These are phyloP conservation scores for Neolentinus lepideus DNA, from an alignment of 1,284 basidiomycete genomes.

Conservation along the genomic window DNA sequence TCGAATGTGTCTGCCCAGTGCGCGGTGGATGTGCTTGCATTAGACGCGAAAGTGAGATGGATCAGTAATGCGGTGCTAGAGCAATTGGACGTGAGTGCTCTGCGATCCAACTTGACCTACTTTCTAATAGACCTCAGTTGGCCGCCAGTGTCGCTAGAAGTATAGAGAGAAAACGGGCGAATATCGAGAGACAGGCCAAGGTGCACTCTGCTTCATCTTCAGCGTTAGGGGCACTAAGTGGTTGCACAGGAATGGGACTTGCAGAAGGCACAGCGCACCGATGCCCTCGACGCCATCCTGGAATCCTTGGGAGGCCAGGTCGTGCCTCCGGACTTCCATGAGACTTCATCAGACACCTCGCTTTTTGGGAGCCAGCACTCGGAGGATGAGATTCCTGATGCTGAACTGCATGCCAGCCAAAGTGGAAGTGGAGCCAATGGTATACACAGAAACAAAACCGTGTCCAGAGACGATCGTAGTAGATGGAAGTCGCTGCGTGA, in stretches of 20 bases:
- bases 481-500: conserved; percentile 76
- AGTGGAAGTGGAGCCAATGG: neutral
- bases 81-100: conserved; percentile 54
- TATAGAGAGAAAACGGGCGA: conserved; percentile 60
- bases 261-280: conserved; percentile 46
- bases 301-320: conserved; percentile 63
- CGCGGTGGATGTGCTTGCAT: conserved; percentile 61
- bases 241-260: conserved; percentile 59
- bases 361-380: conserved; percentile 69
- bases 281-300: conserved; percentile 58
- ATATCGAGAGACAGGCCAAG: conserved; percentile 51
- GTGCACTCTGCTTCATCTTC: conserved; percentile 29
- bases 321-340: conserved; percentile 71
- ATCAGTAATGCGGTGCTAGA: conserved; percentile 62
- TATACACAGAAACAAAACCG: conserved; percentile 16
- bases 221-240: neutral
- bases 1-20: conserved; percentile 55
- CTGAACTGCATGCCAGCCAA: neutral
- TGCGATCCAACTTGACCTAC: neutral
- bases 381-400: conserved; percentile 32
- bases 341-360: conserved; percentile 56
- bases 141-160: conserved; percentile 64
- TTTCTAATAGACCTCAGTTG: conserved; percentile 33
- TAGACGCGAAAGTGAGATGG: conserved; percentile 75
- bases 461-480: conserved; percentile 35